Evolutionary conservation across 1,284 basidiomycete species (phyloP), one percentile per base, ranked within the genome.

Genomic region (Cerrena zonata): DNA sequence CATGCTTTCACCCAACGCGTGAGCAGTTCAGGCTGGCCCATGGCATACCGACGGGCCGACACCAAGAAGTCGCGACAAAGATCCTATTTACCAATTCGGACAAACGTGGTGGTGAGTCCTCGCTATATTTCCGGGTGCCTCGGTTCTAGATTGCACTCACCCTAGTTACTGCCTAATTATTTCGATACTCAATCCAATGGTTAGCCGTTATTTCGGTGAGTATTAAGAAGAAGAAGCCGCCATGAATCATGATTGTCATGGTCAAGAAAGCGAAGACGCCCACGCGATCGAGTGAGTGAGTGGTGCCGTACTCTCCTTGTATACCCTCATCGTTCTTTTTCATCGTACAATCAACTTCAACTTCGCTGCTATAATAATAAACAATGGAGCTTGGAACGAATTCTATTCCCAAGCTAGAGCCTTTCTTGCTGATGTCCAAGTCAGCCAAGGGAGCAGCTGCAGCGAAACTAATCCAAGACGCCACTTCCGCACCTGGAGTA

Each of bases 391-490:
- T 80, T 3, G 77, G 76, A 52, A 64, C 73, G 15, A 77, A 78
- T 61, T 79, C 79, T 51, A 65, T 77, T 4, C 71, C 79, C 12
- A 88, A 84, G 58, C 74, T 94, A 4, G 91, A 96, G 69, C 90
- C 92, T 0, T 94, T 89, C 65, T 66, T 96, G 26, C 78, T 97
- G 51, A 88, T 97, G 69, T 89, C 87, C 2, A 93, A 94, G 63
- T 88, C 88, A 0, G 83, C 89, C 2, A 93, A 90, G 61, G 94
- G 94, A 1, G 91, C 91, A 0, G 91, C 88, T 0, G 92, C 93
- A 0, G 93, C 91, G 7, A 93, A 94, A 63, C 79, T 96, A 51
- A 72, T 94, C 21, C 76, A 84, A 59, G 88, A 96, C 65, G 94
- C 86, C 49, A 93, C 89, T 27, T 79, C 89, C 36, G 89, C 94